Evolutionary conservation across 1,139 yeast genomes (phyloP).

Genomic region (Candida neerlandica): DNA sequence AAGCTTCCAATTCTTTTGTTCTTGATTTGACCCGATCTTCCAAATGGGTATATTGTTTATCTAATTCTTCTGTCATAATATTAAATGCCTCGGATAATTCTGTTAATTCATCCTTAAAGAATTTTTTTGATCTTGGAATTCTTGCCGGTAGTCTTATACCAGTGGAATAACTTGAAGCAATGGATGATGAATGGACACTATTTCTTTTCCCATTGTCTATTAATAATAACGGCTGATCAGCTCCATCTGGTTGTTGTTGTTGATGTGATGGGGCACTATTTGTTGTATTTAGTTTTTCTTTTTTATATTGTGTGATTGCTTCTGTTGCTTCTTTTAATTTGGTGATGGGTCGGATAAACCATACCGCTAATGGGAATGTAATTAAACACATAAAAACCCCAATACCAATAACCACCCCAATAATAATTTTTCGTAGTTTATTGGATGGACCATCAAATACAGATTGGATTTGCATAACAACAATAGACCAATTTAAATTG

Average conservation of each 20-base stretch:
- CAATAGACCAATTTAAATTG: constrained; percentile 71
- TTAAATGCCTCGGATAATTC: constrained; percentile 88
- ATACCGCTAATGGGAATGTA: constrained; percentile 82
- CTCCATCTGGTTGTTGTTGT: neutral
- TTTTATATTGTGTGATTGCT: constrained; percentile 44
- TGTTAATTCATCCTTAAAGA: constrained; percentile 82
- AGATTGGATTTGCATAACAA: constrained; percentile 64
- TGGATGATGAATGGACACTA: constrained; percentile 35
- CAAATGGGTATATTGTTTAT: constrained; percentile 76
- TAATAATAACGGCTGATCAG: neutral
- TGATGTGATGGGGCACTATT: no score
- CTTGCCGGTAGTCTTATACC: constrained; percentile 51
- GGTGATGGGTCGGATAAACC: constrained; percentile 83
- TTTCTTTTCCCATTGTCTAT: constrained; percentile 19
- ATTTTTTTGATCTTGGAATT: constrained; percentile 56
- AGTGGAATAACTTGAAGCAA: constrained; percentile 37
- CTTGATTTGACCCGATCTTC: constrained; percentile 90
- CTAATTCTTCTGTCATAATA: constrained; percentile 86
- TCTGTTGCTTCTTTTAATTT: constrained; percentile 84
- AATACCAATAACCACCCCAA: constrained; percentile 79
- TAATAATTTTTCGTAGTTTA: constrained; percentile 64
- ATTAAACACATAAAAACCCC: constrained; percentile 73
- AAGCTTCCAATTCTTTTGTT: constrained; percentile 85
- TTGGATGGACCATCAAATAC: constrained; percentile 66
- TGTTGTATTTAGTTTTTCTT: constrained; percentile 21